A percentile compares a stretch with the other conserved stretches of the same genome.
Conservation (phyloP, 768 basidiomycete species). For the Boletus sp. region DNA sequence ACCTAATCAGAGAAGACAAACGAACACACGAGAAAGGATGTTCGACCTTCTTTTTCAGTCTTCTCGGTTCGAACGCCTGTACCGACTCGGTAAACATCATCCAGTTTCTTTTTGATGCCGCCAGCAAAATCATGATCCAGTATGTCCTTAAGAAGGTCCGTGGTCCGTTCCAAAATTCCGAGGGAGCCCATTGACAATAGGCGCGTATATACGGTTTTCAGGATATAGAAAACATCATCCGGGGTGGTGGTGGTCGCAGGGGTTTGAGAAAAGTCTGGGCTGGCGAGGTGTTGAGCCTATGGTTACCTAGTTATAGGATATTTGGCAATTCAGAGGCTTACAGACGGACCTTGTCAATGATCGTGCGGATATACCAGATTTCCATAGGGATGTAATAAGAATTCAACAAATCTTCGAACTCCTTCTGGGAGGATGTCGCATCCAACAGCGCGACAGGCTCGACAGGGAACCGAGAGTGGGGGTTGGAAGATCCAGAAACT, state of each 20-base stretch:
- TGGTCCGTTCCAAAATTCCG: conserved; percentile 52
- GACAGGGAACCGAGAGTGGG: neutral
- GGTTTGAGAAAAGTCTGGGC: conserved; percentile 59
- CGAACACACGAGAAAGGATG: conserved; percentile 74
- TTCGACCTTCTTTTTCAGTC: conserved; percentile 74
- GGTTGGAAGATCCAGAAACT: neutral
- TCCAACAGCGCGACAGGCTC: conserved; percentile 35
- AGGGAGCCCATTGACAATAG: conserved; percentile 75
- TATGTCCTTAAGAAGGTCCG: conserved; percentile 62
- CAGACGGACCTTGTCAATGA: conserved; percentile 75
- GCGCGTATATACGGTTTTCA: conserved; percentile 79
- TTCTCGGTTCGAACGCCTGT: conserved; percentile 62
- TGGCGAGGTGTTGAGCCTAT: conserved; percentile 87
- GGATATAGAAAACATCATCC: conserved; percentile 94
- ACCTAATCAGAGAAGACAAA: neutral
- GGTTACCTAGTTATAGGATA: neutral
- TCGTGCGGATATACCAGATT: conserved; percentile 83
- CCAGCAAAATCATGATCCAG: conserved; percentile 82
- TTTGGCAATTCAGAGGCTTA: neutral
- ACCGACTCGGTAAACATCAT: conserved; percentile 74
- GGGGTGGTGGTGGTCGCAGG: conserved; percentile 73
- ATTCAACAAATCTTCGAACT: conserved; percentile 64
- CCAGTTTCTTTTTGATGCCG: conserved; percentile 80
- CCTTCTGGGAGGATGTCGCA: conserved; percentile 48
- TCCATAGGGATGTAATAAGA: conserved; percentile 88